Base-by-base conservation (phyloP, 148 eudicot species). In the Rhododendron simsii region DNA sequence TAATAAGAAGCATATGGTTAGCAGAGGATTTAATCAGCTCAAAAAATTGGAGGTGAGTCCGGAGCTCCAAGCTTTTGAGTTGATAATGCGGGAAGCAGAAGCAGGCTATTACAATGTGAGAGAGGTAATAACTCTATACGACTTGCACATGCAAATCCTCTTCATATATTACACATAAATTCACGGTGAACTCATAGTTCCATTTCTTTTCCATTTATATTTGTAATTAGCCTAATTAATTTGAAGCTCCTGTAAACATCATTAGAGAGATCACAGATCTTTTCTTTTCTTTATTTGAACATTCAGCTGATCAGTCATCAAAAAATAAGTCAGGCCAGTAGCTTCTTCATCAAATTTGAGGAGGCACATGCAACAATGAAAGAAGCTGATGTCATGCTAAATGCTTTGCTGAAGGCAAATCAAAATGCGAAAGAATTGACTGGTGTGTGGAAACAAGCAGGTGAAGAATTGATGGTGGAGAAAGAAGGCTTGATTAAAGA, bases 301-400 rank as follows among this genome's bases (percentile, higher is more conserved):
- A 21, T 89, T 84, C 90, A 91, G 91, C 80, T 76, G 57, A 81
- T 78, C 48, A 13, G 67, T 80, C 87, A 82, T 86, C 55, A 84
- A 80, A 87, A 89, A 41, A 77, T 35, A 53, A 78, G 35, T 61
- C 84, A 83, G n/a, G 82, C 84, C 74, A 76, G 73, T 69, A 85
- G 86, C 84, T 91, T 91, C 89, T 92, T 92, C 65, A 85, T 79
- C 74, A 92, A 89, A 73, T 86, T 89, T 82, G 94, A 91, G 84
- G 91, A 90, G 87, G 93, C 92, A 48, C 87, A 80, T 81, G 86
- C 89, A 73, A 89, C 94, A 80, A 91, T 90, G 77, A 85, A 92
- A 78, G 95, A 92, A 85, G 93, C 92, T 83, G 95, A 92, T 91
- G 8, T 75, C 47, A 91, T 91, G 92, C 86, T 93, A 59, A 91